These are phyloP conservation scores for Rhodomyrtus tomentosa DNA, from an alignment of 345 rosid species.

Conservation along the genomic window DNA sequence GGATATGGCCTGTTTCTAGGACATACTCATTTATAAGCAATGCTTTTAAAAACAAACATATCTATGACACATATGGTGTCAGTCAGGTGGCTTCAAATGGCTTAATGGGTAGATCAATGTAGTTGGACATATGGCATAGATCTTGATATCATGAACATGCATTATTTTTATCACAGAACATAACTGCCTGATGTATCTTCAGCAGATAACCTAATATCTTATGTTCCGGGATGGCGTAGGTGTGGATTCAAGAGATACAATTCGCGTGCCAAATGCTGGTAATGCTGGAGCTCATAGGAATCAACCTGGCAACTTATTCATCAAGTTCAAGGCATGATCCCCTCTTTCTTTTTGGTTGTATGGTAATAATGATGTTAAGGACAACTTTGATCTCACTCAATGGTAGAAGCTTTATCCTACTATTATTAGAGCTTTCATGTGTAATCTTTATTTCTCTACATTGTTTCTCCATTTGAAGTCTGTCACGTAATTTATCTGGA, in stretches of 20 bases:
- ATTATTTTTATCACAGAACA: background rate
- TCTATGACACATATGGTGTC: background rate
- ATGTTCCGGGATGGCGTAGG: slow-evolving; percentile 28
- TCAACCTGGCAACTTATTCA: slow-evolving; percentile 60
- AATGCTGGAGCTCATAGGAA: slow-evolving; percentile 41
- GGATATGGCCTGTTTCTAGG: background rate
- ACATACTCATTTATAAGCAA: background rate
- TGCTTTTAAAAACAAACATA: background rate
- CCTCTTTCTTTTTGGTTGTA: background rate
- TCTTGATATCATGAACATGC: background rate
- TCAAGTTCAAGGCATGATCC: slow-evolving; percentile 53
- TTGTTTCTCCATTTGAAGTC: background rate
- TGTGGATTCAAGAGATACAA: slow-evolving; percentile 66
- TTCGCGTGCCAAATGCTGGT: slow-evolving; percentile 58
- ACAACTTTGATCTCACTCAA: background rate
- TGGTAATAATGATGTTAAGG: background rate
- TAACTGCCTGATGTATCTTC: background rate
- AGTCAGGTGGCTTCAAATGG: background rate
- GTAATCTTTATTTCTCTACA: background rate
- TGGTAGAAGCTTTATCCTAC: background rate
- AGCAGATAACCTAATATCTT: background rate
- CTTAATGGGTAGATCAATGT: background rate
- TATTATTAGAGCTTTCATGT: background rate
- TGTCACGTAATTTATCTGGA: background rate
- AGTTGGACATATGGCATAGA: background rate